phyloP scores from a whole-genome alignment of 345 rosid species.

The Dipteronia dyeriana region DNA sequence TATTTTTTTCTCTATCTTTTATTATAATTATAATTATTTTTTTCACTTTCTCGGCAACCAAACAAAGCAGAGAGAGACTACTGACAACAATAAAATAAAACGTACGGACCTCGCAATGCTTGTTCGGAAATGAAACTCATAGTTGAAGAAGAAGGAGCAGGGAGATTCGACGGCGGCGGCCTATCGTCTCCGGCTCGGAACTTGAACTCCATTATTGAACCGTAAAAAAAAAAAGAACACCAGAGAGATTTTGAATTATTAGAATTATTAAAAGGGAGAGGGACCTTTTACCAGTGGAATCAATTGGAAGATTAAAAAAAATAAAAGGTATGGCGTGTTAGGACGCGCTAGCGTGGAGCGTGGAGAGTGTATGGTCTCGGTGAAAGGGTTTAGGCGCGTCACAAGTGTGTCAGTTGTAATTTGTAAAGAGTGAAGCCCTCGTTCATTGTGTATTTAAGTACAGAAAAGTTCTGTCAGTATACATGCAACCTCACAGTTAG shows the following conservation, averaged over 20 bases:
- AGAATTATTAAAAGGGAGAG: background rate
- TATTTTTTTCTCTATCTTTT: too few species aligned
- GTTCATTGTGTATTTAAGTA: too few species aligned
- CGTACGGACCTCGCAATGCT: slow-evolving; percentile 30
- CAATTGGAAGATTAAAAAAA: too few species aligned
- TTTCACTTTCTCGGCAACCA: background rate
- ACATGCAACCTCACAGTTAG: too few species aligned
- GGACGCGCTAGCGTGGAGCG: too few species aligned
- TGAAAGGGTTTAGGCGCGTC: too few species aligned
- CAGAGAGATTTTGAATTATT: background rate
- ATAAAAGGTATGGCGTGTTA: too few species aligned
- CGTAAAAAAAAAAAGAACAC: background rate
- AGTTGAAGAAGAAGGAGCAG: slow-evolving; percentile 17
- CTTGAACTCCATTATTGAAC: slow-evolving; percentile 45
- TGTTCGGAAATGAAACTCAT: slow-evolving; percentile 18
- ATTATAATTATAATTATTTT: background rate
- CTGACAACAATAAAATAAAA: background rate
- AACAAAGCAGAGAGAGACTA: slow-evolving; percentile 8
- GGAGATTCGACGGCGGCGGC: slow-evolving; percentile 13
- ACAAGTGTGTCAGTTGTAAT: too few species aligned
- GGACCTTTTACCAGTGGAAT: too few species aligned
- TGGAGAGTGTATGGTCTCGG: too few species aligned
- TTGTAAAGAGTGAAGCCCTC: too few species aligned
- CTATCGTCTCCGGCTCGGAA: slow-evolving; percentile 39
- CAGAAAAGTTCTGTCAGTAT: too few species aligned